Evolutionary conservation across 2,329 filamentous ascomycete species (phyloP).

Genomic region (Talaromyces sp.): DNA sequence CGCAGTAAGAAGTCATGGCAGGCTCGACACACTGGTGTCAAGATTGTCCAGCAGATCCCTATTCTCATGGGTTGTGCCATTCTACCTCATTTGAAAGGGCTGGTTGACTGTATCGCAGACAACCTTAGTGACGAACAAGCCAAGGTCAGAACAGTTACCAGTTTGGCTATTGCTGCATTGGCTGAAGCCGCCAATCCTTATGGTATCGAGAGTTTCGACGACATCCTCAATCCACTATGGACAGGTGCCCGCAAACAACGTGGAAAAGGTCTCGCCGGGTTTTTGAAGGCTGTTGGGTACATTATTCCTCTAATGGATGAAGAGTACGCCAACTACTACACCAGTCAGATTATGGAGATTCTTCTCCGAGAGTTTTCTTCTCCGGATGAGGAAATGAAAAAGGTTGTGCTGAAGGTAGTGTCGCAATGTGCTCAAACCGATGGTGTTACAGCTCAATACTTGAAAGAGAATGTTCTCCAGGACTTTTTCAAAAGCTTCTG

Average conservation of each 20-base stretch:
- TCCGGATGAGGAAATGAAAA: conserved; percentile 99
- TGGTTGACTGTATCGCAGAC: conserved; percentile 93
- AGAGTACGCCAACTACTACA: conserved; percentile 99
- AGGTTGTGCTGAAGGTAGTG: conserved; percentile 95
- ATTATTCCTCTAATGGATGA: conserved; percentile 99
- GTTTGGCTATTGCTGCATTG: conserved; percentile 87
- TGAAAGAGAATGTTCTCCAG: conserved; percentile 90
- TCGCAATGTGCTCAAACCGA: conserved; percentile 93
- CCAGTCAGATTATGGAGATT: conserved; percentile 98
- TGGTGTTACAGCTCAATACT: conserved; percentile 88
- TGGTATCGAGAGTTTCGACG: conserved; percentile 98
- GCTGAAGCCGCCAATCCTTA: conserved; percentile 97
- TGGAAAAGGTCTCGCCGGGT: conserved; percentile 91
- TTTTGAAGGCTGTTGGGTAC: conserved; percentile 94
- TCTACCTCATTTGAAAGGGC: conserved; percentile 86
- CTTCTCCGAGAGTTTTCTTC: conserved; percentile 92
- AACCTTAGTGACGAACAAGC: conserved; percentile 97
- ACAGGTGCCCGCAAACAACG: conserved; percentile 93
- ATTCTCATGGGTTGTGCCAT: conserved; percentile 98
- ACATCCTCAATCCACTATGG: conserved; percentile 96
- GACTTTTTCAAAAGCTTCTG: conserved; percentile 99
- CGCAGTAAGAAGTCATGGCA: conserved; percentile 99
- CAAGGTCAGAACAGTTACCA: conserved; percentile 94
- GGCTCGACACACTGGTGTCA: conserved; percentile 94
- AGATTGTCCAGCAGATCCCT: conserved; percentile 98